phyloP scores from a whole-genome alignment of 140 eudicot species.

The Bidens hawaiensis region DNA sequence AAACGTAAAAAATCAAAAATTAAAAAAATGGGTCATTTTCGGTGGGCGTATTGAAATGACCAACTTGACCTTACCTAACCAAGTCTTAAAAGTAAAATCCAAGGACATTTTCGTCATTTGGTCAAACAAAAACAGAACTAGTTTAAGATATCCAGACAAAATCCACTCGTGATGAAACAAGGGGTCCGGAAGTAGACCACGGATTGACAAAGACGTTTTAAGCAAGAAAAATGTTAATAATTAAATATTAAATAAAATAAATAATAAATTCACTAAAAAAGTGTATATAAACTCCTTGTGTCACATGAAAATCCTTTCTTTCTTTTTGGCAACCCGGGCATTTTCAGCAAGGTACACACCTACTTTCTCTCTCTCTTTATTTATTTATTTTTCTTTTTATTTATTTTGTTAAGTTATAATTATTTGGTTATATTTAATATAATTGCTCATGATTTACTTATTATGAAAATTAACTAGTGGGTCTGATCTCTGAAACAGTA shows the following conservation, averaged over 20 bases:
- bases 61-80: constrained; percentile 25
- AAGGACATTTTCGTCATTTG: constrained; percentile 15
- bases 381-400: not conserved
- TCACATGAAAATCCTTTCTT: constrained; percentile 23
- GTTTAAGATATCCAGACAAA: constrained; percentile 24
- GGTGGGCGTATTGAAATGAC: constrained; percentile 18
- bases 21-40: constrained; percentile 11
- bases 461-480: constrained; percentile 4
- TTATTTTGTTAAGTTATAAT: not conserved
- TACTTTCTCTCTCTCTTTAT: constrained; percentile 10
- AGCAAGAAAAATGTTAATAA: constrained; percentile 22
- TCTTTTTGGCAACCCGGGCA: constrained; percentile 31
- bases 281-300: constrained; percentile 32
- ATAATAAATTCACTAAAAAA: not conserved
- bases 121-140: not conserved
- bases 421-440: not conserved
- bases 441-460: constrained; percentile 14
- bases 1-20: not conserved
- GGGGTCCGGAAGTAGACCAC: constrained; percentile 10
- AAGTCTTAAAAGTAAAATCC: not conserved
- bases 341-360: constrained; percentile 34
- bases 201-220: constrained; percentile 18
- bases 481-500: constrained; percentile 11
- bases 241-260: not conserved
- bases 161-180: constrained; percentile 19